phyloP scores from a whole-genome alignment of 352 stramenopile genomes.

The Globisporangium okanoganense region DNA sequence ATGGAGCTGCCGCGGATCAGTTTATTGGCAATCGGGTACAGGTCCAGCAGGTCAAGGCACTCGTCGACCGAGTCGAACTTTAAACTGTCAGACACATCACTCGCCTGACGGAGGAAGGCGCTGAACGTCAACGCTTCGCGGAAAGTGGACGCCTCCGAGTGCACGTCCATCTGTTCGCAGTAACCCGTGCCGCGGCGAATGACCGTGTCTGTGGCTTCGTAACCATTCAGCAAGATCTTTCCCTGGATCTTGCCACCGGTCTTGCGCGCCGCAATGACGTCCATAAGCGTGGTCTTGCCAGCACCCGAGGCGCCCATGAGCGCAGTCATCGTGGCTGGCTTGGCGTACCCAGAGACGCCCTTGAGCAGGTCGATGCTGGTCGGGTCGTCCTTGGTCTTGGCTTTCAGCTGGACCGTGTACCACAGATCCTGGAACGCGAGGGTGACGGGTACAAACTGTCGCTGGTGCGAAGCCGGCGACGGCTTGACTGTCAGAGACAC shows the following conservation, averaged over 20 bases:
- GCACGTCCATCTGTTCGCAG: too few relatives aligned
- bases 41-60: too few relatives aligned
- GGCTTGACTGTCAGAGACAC: constrained; percentile 4
- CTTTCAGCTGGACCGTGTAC: constrained; percentile 27
- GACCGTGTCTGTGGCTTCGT: too few relatives aligned
- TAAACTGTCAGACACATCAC: constrained; percentile 24
- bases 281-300: constrained; percentile 91
- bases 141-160: too few relatives aligned
- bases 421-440: constrained; percentile 30
- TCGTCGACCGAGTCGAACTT: neutral
- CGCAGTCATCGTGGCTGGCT: constrained; percentile 41
- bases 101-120: too few relatives aligned
- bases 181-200: too few relatives aligned
- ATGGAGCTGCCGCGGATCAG: constrained; percentile 11
- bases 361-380: constrained; percentile 54
- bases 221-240: too few relatives aligned
- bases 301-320: constrained; percentile 62
- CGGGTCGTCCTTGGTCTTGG: constrained; percentile 21
- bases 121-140: too few relatives aligned
- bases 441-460: constrained; percentile 20
- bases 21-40: too few relatives aligned
- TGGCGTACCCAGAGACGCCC: constrained; percentile 30
- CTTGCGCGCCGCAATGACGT: constrained; percentile 20
- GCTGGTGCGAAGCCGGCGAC: neutral
- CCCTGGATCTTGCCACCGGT: too few relatives aligned